Evolutionary conservation across 2,329 filamentous ascomycete species (phyloP).

Genomic region (Scortechinia acanthostroma): DNA sequence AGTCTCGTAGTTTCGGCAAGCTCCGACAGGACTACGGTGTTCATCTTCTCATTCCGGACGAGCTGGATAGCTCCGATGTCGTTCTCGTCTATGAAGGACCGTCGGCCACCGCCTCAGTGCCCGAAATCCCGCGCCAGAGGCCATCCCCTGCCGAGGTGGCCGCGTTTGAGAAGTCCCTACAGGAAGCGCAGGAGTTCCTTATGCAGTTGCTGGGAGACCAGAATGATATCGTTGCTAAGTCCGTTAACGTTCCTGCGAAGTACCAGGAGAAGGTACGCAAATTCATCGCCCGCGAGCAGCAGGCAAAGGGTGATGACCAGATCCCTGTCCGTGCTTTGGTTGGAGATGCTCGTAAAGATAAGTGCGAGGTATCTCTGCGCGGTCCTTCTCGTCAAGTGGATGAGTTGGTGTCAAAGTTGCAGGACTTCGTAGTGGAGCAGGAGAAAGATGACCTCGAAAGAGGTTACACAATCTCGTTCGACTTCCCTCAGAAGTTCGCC

Average conservation of each 20-base stretch:
- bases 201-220: slow-evolving; percentile 41
- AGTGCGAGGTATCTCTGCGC: slow-evolving; percentile 40
- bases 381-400: slow-evolving; percentile 46
- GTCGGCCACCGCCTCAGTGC: slow-evolving; percentile 29
- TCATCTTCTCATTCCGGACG: slow-evolving; percentile 35
- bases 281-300: slow-evolving; percentile 11
- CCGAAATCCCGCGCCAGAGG: slow-evolving; percentile 43
- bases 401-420: slow-evolving; percentile 42
- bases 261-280: slow-evolving; percentile 12
- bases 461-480: slow-evolving; percentile 53
- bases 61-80: slow-evolving; percentile 28
- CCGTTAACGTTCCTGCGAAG: slow-evolving; percentile 11
- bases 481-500: slow-evolving; percentile 62
- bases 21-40: slow-evolving; percentile 33
- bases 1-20: slow-evolving; percentile 22
- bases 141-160: slow-evolving; percentile 44
- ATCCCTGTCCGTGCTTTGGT: slow-evolving; percentile 9
- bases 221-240: slow-evolving; percentile 40
- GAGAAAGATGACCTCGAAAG: slow-evolving; percentile 59
- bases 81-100: slow-evolving; percentile 40
- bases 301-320: slow-evolving; percentile 10
- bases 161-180: slow-evolving; percentile 45
- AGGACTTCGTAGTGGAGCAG: slow-evolving; percentile 53
- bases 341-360: slow-evolving; percentile 17
- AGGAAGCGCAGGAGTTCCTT: slow-evolving; percentile 49